Evolutionary conservation across 164 flowering plant species (phyloP).

Genomic region (Magnolia changhungtana): DNA sequence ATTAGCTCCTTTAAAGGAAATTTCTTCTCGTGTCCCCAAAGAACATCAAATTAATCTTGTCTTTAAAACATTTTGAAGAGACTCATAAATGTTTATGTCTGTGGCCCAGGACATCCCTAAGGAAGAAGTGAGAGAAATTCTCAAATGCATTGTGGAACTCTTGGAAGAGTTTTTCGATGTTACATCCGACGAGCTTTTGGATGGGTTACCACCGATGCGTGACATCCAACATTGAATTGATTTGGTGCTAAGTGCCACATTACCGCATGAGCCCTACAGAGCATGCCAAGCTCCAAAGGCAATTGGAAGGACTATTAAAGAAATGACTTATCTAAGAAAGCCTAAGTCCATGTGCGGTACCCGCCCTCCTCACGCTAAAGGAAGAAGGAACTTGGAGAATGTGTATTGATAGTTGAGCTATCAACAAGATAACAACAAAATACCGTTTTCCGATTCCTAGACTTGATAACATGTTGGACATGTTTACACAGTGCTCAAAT

Average conservation of each 20-base stretch:
- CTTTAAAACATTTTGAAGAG: no score
- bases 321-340: neutral
- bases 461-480: neutral
- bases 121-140: no score
- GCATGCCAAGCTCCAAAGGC: neutral
- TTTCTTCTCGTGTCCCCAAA: no score
- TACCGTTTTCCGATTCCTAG: neutral
- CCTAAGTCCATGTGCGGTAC: neutral
- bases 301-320: neutral
- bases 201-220: constrained; percentile 2
- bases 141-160: neutral
- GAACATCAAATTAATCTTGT: no score
- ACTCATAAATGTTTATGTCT: no score
- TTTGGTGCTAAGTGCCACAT: neutral
- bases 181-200: neutral
- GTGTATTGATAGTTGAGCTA: neutral
- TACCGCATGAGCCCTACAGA: neutral
- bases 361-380: neutral
- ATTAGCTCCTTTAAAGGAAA: no score
- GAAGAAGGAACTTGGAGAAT: neutral
- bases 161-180: neutral
- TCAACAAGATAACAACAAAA: neutral
- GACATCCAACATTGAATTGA: neutral
- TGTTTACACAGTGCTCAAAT: neutral
- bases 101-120: no score